phyloP scores from a whole-genome alignment of 345 rosid species.

The Raphanus sativus region DNA sequence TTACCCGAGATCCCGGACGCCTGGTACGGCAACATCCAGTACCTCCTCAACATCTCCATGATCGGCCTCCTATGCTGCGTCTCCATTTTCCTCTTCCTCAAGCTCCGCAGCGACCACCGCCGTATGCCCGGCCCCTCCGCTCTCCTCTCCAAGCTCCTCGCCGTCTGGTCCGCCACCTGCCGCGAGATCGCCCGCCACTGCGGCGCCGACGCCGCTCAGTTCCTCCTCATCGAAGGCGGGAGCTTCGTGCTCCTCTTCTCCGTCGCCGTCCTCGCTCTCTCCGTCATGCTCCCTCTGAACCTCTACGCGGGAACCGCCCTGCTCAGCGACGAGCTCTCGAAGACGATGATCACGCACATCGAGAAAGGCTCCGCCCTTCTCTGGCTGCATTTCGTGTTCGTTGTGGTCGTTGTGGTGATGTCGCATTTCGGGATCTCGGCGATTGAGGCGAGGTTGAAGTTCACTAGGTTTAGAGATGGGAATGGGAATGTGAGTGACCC shows the following conservation, averaged over 20 bases:
- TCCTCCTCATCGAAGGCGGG: slow-evolving; percentile 86
- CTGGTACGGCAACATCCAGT: slow-evolving; percentile 94
- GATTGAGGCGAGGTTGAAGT: slow-evolving; percentile 63
- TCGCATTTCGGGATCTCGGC: slow-evolving; percentile 73
- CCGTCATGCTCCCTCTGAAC: slow-evolving; percentile 75
- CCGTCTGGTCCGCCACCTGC: slow-evolving; percentile 93
- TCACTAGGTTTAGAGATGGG: slow-evolving; percentile 93
- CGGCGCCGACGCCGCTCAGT: slow-evolving; percentile 96
- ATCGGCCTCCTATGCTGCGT: slow-evolving; percentile 83
- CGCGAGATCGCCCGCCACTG: slow-evolving; percentile 89
- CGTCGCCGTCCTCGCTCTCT: slow-evolving; percentile 55
- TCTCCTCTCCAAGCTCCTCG: slow-evolving; percentile 72
- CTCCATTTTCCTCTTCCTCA: slow-evolving; percentile 78
- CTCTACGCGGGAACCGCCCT: slow-evolving; percentile 78
- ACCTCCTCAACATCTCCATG: slow-evolving; percentile 79
- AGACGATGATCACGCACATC: slow-evolving; percentile 77
- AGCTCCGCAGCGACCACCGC: slow-evolving; percentile 95
- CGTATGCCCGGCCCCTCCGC: slow-evolving; percentile 83
- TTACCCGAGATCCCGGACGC: slow-evolving; percentile 51
- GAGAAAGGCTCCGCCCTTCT: slow-evolving; percentile 75
- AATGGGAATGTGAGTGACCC: slow-evolving; percentile 83
- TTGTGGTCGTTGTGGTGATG: slow-evolving; percentile 55
- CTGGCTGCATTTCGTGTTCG: slow-evolving; percentile 84
- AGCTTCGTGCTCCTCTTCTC: slow-evolving; percentile 64
- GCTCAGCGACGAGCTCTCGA: slow-evolving; percentile 75